Conservation (phyloP, 2,329 filamentous ascomycete species). For the Rhytidhysteron rufulum region DNA sequence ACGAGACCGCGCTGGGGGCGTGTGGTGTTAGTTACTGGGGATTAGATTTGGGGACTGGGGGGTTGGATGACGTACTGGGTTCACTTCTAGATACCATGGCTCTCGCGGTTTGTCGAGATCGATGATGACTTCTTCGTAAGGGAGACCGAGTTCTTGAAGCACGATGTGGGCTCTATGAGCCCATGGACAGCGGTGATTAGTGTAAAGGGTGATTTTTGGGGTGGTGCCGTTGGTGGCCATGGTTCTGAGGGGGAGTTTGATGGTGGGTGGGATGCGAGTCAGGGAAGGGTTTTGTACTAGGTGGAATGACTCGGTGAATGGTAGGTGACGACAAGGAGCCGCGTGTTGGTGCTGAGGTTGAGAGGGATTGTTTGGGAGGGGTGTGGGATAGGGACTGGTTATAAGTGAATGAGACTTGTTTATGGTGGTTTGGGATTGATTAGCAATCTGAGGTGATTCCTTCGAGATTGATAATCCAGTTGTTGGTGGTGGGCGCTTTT, state of each 20-base stretch:
- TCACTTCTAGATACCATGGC: constrained; percentile 70
- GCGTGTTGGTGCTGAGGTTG: too few relatives aligned
- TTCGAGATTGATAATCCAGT: too few relatives aligned
- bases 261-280: constrained; percentile 1
- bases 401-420: too few relatives aligned
- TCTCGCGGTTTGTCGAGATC: constrained; percentile 67
- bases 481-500: too few relatives aligned
- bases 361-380: too few relatives aligned
- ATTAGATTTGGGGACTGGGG: not conserved
- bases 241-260: not conserved
- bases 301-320: not conserved
- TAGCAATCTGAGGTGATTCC: too few relatives aligned
- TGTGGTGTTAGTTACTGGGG: too few relatives aligned
- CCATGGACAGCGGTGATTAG: constrained; percentile 66
- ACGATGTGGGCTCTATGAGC: constrained; percentile 74
- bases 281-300: not conserved
- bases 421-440: too few relatives aligned
- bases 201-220: constrained; percentile 64
- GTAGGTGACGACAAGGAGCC: too few relatives aligned
- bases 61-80: constrained; percentile 51
- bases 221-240: constrained; percentile 7
- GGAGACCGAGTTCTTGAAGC: constrained; percentile 61
- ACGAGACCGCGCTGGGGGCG: constrained; percentile 64
- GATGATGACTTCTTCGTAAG: constrained; percentile 68
- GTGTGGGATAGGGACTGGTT: too few relatives aligned